Evolutionary conservation across 352 stramenopile genomes (phyloP), one percentile per base, ranked within the genome.

Genomic region (Globisporangium ultimum): DNA sequence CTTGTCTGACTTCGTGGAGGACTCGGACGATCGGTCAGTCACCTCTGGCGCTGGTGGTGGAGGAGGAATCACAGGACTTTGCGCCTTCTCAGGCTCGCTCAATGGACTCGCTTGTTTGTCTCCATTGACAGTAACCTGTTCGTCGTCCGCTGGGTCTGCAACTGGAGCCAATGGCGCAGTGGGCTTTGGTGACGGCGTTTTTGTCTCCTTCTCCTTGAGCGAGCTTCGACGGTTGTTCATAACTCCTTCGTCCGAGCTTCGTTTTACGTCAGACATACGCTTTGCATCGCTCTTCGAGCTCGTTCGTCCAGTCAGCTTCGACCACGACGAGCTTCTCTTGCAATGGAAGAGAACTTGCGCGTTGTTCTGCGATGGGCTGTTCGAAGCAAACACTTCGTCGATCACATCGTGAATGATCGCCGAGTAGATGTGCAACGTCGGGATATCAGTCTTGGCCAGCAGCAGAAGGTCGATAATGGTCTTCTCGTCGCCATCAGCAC

Each of bases 391-490:
- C 7, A 91, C 72, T 59, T 91, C 81, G 32, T 89, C 80, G 32
- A 93, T 78, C 53, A 88, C 78, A 47, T 93, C 80, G 58, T 93
- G 80, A 8, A 93, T 63, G 56, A 93, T 77, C 1, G 75, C 74
- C n/a, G 79, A 78, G 60, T 93, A 89, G 32, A 91, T 89, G 24
- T 86, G 72, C 24, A 91, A 71, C 38, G 75, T 64, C 8, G 78
- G 75, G 55, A 90, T 76, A 15, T 89, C 80, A 17, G 80, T 61
- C 59, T 90, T 87, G 12, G 82, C 74, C 18, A 75, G 67, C 22
- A 90, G 48, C 20, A 92, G 61, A 43, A 90, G 53, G 18, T 80
- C 77, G 11, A 88, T 55, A 14, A 92, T 70, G 17, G 79, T 88
- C 54, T 58, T 67, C 8, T 76, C 63, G 47, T 87, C 71, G 3